These are phyloP conservation scores for Cyclotella cryptica DNA, from an alignment of 108 stramenopile genomes.

Conservation along the genomic window DNA sequence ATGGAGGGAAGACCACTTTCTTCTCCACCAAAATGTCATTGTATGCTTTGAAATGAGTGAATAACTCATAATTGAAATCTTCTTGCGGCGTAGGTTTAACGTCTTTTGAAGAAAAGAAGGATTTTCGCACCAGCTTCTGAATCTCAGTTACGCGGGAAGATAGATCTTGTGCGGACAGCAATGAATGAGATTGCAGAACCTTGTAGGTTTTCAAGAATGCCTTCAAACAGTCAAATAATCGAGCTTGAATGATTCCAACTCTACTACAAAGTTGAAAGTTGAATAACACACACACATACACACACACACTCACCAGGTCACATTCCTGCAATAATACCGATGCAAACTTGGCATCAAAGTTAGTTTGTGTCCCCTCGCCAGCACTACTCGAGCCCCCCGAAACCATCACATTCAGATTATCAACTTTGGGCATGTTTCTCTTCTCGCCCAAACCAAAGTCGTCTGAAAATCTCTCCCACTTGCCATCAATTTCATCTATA, in stretches of 20 bases:
- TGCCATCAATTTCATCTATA: slow-evolving; percentile 77
- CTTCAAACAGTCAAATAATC: slow-evolving; percentile 2
- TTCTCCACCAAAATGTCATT: slow-evolving; percentile 66
- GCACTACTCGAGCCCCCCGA: slow-evolving; percentile 11
- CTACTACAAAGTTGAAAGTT: neutral
- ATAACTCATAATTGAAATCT: slow-evolving; percentile 78
- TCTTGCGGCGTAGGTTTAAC: slow-evolving; percentile 24
- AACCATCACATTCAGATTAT: slow-evolving; percentile 16
- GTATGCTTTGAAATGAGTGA: slow-evolving; percentile 76
- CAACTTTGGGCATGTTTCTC: slow-evolving; percentile 37
- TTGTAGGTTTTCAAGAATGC: slow-evolving; percentile 55
- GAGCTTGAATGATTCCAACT: neutral
- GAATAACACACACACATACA: neutral
- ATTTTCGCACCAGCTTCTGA: slow-evolving; percentile 49
- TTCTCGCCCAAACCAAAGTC: slow-evolving; percentile 65
- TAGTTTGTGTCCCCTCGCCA: neutral
- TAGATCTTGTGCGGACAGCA: slow-evolving; percentile 31
- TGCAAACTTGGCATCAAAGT: slow-evolving; percentile 26
- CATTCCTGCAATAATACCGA: slow-evolving; percentile 20
- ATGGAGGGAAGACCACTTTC: slow-evolving; percentile 52
- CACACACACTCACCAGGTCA: slow-evolving; percentile 34
- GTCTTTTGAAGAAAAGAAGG: slow-evolving; percentile 51
- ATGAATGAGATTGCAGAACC: slow-evolving; percentile 8
- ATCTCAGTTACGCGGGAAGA: slow-evolving; percentile 50
- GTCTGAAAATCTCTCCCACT: slow-evolving; percentile 85